Conservation (phyloP, 1,284 basidiomycete species). For the Trichosporon inkin region DNA sequence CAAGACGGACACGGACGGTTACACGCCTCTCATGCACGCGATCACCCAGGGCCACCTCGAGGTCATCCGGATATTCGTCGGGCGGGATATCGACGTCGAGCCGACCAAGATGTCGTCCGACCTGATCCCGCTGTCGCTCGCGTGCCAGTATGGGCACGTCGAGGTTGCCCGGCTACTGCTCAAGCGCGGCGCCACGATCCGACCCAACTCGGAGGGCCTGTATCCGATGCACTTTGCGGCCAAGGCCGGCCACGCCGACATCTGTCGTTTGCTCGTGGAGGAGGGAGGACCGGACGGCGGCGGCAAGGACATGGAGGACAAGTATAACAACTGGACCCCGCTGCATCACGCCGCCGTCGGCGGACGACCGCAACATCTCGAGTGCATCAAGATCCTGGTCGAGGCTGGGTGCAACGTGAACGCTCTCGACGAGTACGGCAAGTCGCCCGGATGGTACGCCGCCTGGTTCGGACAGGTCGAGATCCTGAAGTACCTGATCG, state of each 20-base stretch:
- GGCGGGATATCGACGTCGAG: conserved; percentile 57
- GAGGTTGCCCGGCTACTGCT: conserved; percentile 77
- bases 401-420: conserved; percentile 71
- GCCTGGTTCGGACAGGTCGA: conserved; percentile 93
- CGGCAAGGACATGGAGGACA: conserved; percentile 87
- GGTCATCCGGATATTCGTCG: conserved; percentile 72
- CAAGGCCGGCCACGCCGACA: conserved; percentile 81
- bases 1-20: conserved; percentile 85
- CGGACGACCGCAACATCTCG: conserved; percentile 59
- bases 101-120: conserved; percentile 60
- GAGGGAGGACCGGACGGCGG: conserved; percentile 48
- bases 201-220: conserved; percentile 89
- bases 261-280: conserved; percentile 76
- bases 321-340: conserved; percentile 97
- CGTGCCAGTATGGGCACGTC: conserved; percentile 82
- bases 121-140: conserved; percentile 82
- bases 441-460: conserved; percentile 86
- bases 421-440: conserved; percentile 76
- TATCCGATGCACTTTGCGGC: conserved; percentile 97
- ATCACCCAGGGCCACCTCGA: conserved; percentile 79
- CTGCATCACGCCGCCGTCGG: conserved; percentile 92
- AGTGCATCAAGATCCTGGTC: conserved; percentile 73
- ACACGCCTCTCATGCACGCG: conserved; percentile 87
- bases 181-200: conserved; percentile 68
- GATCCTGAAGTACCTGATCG: conserved; percentile 70